Evolutionary conservation across 306 rosid genomes (phyloP).

Genomic region (Alnus glutinosa): DNA sequence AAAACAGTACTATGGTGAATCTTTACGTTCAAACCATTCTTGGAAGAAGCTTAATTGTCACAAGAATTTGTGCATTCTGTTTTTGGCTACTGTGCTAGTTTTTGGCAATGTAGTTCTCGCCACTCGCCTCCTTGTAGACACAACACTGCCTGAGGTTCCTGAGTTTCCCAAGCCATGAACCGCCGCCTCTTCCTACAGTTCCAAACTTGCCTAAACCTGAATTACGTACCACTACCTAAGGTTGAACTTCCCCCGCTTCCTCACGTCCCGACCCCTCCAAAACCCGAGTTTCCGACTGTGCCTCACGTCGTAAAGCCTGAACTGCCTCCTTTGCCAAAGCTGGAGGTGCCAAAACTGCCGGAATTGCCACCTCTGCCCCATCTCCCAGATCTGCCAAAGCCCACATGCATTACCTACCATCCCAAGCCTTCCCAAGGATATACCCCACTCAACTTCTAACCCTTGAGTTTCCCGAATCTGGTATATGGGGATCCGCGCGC

Average conservation of each 20-base stretch:
- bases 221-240: not conserved
- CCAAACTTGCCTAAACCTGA: constrained; percentile 11
- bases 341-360: not conserved
- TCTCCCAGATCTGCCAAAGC: not conserved
- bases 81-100: not conserved
- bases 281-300: constrained; percentile 5
- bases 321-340: not conserved
- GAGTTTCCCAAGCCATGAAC: not conserved
- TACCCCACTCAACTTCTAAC: not conserved
- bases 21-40: not conserved
- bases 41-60: not conserved
- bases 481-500: not conserved
- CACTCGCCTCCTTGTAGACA: not conserved
- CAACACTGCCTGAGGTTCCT: not conserved
- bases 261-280: not conserved
- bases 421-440: constrained; percentile 2
- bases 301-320: not conserved
- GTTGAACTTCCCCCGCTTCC: constrained; percentile 1
- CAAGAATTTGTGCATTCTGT: not conserved
- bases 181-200: not conserved
- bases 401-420: not conserved
- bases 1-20: not conserved
- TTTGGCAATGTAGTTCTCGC: not conserved
- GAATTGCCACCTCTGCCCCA: not conserved
- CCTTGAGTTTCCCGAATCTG: not conserved